Evolutionary conservation across 257 asterid genomes (phyloP), one percentile per base, ranked within the genome.

Genomic region (Henckelia pumila): DNA sequence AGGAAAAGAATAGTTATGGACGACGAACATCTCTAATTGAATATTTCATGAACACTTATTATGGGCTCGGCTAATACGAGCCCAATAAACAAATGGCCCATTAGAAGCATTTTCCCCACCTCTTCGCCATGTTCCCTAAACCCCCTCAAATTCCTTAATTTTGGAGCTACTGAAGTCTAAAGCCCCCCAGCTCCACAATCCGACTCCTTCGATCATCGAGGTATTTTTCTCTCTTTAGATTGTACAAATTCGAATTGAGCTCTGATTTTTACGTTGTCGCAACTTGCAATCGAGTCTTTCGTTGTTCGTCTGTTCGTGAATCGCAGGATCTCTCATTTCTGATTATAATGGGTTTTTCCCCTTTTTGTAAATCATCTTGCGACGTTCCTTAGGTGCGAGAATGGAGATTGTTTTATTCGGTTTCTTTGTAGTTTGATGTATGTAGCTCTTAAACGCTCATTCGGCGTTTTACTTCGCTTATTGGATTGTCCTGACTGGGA

Each of bases 161-260:
- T 24, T 59, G 16, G 1, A 44, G 59, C 71, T 61, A 55, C 64
- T 73, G 55, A 65, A 73, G n/a, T n/a, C n/a, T n/a, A n/a, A n/a
- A n/a, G n/a, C n/a, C n/a, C 61, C 78, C 82, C 76, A 65, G 21
- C 66, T 61, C 28, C 58, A 58, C 49, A 10, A 58, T 58, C 75
- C 33, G 26, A 28, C 50, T 40, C 0, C 50, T 13, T 40, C 44
- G 56, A 72, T 72, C 73, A 63, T 66, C 61, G 17, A 69, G 76
- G 78, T 60, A 60, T n/a, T 53, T 62, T 53, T 32, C 6, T 8
- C 50, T 71, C 26, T 50, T 24, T n/a, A 4, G 17, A 61, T 50
- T 23, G 14, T 57, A 44, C 59, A 23, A 50, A 14, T 22, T 56
- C 5, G 8, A 20, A 64, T 28, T 23, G 13, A 44, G 14, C 20